Base-by-base conservation (phyloP, 1,284 basidiomycete genomes). In the Anthracocystis setariae region DNA sequence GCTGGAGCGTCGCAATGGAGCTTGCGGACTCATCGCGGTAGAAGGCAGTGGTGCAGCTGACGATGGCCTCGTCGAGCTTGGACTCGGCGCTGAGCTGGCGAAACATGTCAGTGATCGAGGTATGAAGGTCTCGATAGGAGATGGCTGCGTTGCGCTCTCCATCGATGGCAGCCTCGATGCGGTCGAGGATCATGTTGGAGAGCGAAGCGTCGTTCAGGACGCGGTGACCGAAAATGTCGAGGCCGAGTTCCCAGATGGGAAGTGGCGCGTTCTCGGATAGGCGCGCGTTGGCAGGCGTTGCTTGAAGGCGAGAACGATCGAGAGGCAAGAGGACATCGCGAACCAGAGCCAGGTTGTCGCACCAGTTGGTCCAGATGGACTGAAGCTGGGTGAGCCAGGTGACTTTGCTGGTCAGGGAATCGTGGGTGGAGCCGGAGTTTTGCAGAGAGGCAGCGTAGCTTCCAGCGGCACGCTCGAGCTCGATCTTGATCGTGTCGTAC, bases 401-500 rank as follows among this genome's bases (percentile, higher is more conserved):
- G 40, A 67, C 15, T 3, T 61, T 55, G 45, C 46, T 39, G 17
- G 50, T 39, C 4, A 50, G 44, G 7, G 62, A 59, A 12, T 48
- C 48, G 24, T 67, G 53, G 53, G 49, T 48, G 20, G 71, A 48
- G 2, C 54, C 67, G 5, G 61, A 47, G 42, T 63, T 59, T 17
- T 63, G 45, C 15, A 79, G 54, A 15, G 53, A 15, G 17, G 42
- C 24, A 8, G 72, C 72, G 15, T 58, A 47, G 23, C 51, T 55
- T 20, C 74, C 69, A 10, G 63, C 70, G 4, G 71, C 74, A 5
- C 77, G 55, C 55, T 79, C 76, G 18, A 77, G 46, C 25, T 77
- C 78, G 50, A 77, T 73, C 76, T 72, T 75, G 53, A 78, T 49
- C 13, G 60, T 44, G 29, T 77, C 74, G 60, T 77, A 79, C 2